These are phyloP conservation scores for Peronospora destructor DNA, from an alignment of 352 stramenopile genomes.

Conservation along the genomic window DNA sequence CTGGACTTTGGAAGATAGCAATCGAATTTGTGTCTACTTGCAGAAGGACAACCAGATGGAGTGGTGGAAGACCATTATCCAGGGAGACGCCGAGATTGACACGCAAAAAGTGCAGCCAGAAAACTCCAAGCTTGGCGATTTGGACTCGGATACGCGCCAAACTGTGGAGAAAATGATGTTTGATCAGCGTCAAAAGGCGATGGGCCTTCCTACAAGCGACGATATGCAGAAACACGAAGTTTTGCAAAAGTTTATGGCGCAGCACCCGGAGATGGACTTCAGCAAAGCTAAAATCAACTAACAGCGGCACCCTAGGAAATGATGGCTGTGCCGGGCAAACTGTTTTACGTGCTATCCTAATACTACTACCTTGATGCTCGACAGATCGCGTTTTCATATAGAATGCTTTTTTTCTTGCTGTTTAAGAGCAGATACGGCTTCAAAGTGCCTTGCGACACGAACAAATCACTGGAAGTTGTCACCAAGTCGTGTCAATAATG, in stretches of 20 bases:
- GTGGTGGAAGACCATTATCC: slow-evolving; percentile 97
- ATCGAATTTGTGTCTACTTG: slow-evolving; percentile 89
- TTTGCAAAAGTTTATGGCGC: slow-evolving; percentile 98
- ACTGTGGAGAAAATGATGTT: slow-evolving; percentile 99
- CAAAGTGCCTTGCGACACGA: not conserved
- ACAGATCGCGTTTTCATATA: slow-evolving; percentile 3
- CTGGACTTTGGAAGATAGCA: slow-evolving; percentile 95
- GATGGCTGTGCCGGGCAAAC: not conserved
- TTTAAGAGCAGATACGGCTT: not conserved
- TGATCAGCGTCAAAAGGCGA: slow-evolving; percentile 94
- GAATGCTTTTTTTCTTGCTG: slow-evolving; percentile 16
- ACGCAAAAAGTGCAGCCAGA: slow-evolving; percentile 98
- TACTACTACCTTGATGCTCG: slow-evolving; percentile 18
- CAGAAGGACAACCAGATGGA: slow-evolving; percentile 99
- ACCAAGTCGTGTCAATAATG: slow-evolving; percentile 47
- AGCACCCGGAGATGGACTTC: slow-evolving; percentile 99
- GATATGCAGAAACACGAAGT: slow-evolving; percentile 97
- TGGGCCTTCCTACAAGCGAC: slow-evolving; percentile 94
- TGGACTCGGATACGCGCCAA: slow-evolving; percentile 97
- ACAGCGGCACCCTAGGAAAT: not conserved
- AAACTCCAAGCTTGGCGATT: slow-evolving; percentile 96
- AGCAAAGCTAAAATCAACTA: slow-evolving; percentile 97
- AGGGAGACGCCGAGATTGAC: slow-evolving; percentile 95
- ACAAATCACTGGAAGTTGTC: slow-evolving; percentile 20
- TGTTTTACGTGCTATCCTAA: slow-evolving; percentile 9